A percentile compares a stretch with the other conserved stretches of the same genome.
Conservation (phyloP, 805 yeast species). For the Saccharomycopsis javanensis region DNA sequence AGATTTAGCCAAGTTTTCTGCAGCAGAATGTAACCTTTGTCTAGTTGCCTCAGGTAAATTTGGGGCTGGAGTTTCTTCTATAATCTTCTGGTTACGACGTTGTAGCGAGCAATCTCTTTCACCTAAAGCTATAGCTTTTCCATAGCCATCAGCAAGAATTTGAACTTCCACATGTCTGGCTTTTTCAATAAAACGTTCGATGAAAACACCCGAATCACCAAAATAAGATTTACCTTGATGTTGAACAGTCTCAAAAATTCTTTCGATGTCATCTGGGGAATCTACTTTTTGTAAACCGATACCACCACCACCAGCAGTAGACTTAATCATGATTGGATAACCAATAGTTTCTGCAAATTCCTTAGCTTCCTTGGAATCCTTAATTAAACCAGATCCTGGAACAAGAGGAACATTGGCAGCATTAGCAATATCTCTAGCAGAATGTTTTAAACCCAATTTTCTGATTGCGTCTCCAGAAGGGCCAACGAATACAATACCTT, state of each 20-base stretch:
- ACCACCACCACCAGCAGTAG: slow-evolving; percentile 99
- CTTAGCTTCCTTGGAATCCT: slow-evolving; percentile 63
- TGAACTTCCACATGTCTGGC: slow-evolving; percentile 96
- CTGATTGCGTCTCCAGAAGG: slow-evolving; percentile 92
- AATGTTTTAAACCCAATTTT: slow-evolving; percentile 86
- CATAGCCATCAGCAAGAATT: slow-evolving; percentile 92
- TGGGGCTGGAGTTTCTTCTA: slow-evolving; percentile 98
- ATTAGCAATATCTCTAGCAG: slow-evolving; percentile 90
- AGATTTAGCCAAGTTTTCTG: slow-evolving; percentile 70
- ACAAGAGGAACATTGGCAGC: slow-evolving; percentile 92
- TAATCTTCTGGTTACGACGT: slow-evolving; percentile 91
- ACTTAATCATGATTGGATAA: slow-evolving; percentile 92
- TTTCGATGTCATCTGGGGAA: slow-evolving; percentile 64
- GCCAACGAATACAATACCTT: slow-evolving; percentile 90
- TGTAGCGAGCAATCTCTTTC: slow-evolving; percentile 97
- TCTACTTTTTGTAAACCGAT: slow-evolving; percentile 94
- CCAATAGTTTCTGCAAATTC: slow-evolving; percentile 46
- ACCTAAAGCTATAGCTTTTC: slow-evolving; percentile 87
- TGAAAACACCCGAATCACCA: slow-evolving; percentile 91
- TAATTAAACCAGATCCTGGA: slow-evolving; percentile 89
- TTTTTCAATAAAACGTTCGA: slow-evolving; percentile 89
- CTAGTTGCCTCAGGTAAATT: slow-evolving; percentile 77
- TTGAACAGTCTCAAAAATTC: slow-evolving; percentile 82
- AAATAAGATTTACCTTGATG: slow-evolving; percentile 91
- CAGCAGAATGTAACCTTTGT: slow-evolving; percentile 63